phyloP scores from a whole-genome alignment of 306 rosid genomes.

The Malus fusca region DNA sequence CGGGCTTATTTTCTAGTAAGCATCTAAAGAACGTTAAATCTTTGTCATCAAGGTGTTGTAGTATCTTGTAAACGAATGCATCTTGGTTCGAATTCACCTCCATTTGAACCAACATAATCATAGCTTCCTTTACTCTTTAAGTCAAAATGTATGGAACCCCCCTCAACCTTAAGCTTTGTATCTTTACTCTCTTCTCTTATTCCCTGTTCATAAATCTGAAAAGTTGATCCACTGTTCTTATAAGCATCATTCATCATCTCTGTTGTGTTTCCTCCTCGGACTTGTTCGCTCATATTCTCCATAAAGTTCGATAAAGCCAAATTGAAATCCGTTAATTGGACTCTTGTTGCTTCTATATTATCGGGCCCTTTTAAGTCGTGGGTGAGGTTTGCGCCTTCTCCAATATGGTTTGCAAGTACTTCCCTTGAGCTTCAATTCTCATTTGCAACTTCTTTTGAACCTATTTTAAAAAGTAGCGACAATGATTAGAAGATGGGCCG shows the following conservation, averaged over 20 bases:
- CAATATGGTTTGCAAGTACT: constrained; percentile 66
- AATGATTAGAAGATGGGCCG: neutral
- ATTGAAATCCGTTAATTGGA: constrained; percentile 59
- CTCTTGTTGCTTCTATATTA: constrained; percentile 46
- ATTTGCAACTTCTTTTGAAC: constrained; percentile 51
- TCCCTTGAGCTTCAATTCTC: constrained; percentile 92
- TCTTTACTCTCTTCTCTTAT: constrained; percentile 33
- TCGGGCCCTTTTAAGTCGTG: constrained; percentile 34
- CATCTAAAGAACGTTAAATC: too few species aligned
- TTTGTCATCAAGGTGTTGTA: constrained; percentile 1
- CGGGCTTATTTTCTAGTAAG: too few species aligned
- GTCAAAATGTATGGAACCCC: constrained; percentile 50
- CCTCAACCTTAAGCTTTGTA: constrained; percentile 43
- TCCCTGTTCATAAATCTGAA: constrained; percentile 29
- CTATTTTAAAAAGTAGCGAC: neutral
- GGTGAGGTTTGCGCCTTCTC: constrained; percentile 80
- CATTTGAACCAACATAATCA: constrained; percentile 51
- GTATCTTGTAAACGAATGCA: constrained; percentile 44
- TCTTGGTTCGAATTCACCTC: constrained; percentile 45
- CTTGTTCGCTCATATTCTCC: constrained; percentile 56
- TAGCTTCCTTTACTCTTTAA: constrained; percentile 58
- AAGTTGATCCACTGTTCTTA: constrained; percentile 25
- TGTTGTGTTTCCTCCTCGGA: constrained; percentile 33
- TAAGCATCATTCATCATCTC: constrained; percentile 26
- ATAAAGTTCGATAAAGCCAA: constrained; percentile 50